phyloP scores from a whole-genome alignment of 805 yeast genomes.

The Kurtzmaniella cleridarum region DNA sequence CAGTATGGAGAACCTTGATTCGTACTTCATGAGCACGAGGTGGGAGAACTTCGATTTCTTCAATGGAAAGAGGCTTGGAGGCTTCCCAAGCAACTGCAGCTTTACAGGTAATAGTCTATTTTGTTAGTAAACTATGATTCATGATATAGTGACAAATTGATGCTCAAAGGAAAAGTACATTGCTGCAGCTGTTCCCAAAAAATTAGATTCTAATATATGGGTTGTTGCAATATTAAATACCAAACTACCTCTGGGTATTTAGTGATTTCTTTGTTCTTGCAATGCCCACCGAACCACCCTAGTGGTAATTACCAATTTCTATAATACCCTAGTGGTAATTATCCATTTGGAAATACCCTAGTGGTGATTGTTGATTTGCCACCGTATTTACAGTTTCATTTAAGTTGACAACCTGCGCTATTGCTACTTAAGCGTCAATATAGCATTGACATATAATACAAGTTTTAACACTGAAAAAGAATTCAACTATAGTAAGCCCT shows the following conservation, averaged over 20 bases:
- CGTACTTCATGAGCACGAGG: constrained; percentile 98
- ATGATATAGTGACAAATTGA: too few relatives aligned
- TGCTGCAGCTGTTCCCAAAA: too few relatives aligned
- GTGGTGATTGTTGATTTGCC: too few relatives aligned
- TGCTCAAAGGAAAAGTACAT: too few relatives aligned
- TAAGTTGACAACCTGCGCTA: too few relatives aligned
- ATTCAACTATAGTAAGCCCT: neutral
- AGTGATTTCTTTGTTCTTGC: too few relatives aligned
- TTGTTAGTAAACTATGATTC: constrained; percentile 2
- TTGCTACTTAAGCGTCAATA: too few relatives aligned
- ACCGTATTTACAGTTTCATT: too few relatives aligned
- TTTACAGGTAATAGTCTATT: constrained; percentile 66
- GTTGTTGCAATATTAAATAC: neutral
- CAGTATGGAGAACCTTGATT: constrained; percentile 79
- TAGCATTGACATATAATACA: neutral
- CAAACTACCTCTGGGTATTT: neutral
- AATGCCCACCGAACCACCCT: neutral
- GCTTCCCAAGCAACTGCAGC: constrained; percentile 99
- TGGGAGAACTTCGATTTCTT: constrained; percentile 84
- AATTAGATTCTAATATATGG: too few relatives aligned
- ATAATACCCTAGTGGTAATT: neutral
- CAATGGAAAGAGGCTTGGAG: constrained; percentile 73
- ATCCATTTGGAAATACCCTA: too few relatives aligned
- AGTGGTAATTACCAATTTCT: neutral
- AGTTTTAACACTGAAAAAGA: neutral